Base-by-base conservation (phyloP, 176 grass and related monocot genomes). In the Tillandsia fasciculata region DNA sequence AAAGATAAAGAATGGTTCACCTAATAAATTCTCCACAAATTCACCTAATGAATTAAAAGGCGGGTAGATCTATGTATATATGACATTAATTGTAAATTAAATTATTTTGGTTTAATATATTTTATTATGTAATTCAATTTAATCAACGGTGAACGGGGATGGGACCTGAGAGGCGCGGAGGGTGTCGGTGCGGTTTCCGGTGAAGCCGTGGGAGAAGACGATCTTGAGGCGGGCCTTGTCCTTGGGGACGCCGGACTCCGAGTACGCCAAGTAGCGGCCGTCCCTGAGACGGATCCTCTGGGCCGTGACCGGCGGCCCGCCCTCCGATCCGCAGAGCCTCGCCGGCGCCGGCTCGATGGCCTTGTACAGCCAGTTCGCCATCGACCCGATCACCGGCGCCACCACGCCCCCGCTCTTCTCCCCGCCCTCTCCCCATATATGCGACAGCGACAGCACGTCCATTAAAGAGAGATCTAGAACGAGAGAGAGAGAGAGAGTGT, bases 161-260 rank as follows among this genome's bases (percentile, higher is more conserved):
- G 24, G 0, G 20, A 96, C 91, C 65, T 83, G 76, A n/a, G 91
- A 88, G 24, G 87, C 82, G 47, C 84, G 82, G 1, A 86, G 70
- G 47, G 49, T 67, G 79, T 96, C 91, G 56, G 75, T 64, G 15
- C 87, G 78, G 12, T 76, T 75, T 11, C 91, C 80, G 51, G 75
- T 69, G 81, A 96, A 96, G 0, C 91, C 91, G 52, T 90, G 91
- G 18, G 70, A 81, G 68, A 77, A 83, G 26, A 96, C 79, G 75
- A 96, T 66, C 72, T 74, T 85, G 77, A 74, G 73, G n/a, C 72
- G 70, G 24, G 91, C 87, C 76, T 1, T 67, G 33, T 87, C 84
- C 81, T 11, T 85, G 2, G 81, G 66, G 66, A 78, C 87, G 26
- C 91, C 91, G 29, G 76, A 87, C 81, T 90, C 91, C 18, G 73